phyloP scores from a whole-genome alignment of 257 asterid species.

The Plantago major region DNA sequence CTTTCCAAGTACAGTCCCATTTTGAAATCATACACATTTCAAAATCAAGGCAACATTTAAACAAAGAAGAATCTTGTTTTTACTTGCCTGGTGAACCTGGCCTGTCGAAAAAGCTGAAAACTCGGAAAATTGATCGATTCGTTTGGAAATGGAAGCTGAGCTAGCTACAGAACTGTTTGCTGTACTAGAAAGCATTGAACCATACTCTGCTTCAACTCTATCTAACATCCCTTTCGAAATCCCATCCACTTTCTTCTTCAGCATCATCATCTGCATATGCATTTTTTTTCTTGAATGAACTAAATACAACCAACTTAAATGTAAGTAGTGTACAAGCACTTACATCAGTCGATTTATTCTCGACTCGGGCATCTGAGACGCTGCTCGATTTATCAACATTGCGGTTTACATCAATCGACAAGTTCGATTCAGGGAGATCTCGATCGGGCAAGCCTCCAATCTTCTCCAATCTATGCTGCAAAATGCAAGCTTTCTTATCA shows the following conservation, averaged over 20 bases:
- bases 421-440: slow-evolving; percentile 25
- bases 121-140: slow-evolving; percentile 34
- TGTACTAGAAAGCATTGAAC: slow-evolving; percentile 35
- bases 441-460: slow-evolving; percentile 40
- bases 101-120: slow-evolving; percentile 26
- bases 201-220: slow-evolving; percentile 48
- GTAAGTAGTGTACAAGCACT: neutral
- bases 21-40: slow-evolving; percentile 12
- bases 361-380: slow-evolving; percentile 14
- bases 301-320: no score
- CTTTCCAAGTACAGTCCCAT: neutral
- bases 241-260: slow-evolving; percentile 48
- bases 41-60: neutral
- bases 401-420: slow-evolving; percentile 10
- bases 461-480: slow-evolving; percentile 55
- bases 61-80: slow-evolving; percentile 17
- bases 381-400: slow-evolving; percentile 24
- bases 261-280: slow-evolving; percentile 35
- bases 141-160: slow-evolving; percentile 67
- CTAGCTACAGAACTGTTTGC: slow-evolving; percentile 48
- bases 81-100: slow-evolving; percentile 37
- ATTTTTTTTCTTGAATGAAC: neutral
- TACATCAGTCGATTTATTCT: slow-evolving; percentile 37
- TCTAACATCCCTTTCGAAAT: slow-evolving; percentile 43
- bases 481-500: slow-evolving; percentile 44